A percentile compares a stretch with the other conserved stretches of the same genome.
Conservation (phyloP, 108 stramenopile genomes). For the Nannochloropsis oceanica region DNA sequence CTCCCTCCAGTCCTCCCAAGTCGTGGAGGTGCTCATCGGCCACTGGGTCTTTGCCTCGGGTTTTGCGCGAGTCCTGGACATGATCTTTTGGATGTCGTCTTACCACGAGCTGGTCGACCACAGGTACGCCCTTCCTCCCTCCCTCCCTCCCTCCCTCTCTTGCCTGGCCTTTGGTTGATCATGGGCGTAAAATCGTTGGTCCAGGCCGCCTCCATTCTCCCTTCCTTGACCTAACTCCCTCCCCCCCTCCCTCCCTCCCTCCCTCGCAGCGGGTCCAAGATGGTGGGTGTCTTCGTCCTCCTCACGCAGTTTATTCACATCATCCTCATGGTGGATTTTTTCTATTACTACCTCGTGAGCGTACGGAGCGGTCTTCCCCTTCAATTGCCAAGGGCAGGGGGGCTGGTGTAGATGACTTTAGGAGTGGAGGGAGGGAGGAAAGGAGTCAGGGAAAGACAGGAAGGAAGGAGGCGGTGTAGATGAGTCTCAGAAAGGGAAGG, state of each 20-base stretch:
- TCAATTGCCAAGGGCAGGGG: background rate
- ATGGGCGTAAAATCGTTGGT: no score
- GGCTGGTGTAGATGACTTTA: background rate
- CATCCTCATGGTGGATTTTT: slow-evolving; percentile 89
- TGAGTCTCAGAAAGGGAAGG: no score
- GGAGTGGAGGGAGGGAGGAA: background rate
- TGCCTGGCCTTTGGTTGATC: background rate
- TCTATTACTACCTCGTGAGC: slow-evolving; percentile 79
- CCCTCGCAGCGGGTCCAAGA: slow-evolving; percentile 47
- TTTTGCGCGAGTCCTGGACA: slow-evolving; percentile 81
- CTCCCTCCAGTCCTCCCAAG: background rate
- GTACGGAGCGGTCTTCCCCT: background rate
- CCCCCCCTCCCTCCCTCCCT: background rate
- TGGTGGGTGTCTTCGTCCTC: slow-evolving; percentile 88
- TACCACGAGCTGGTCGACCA: slow-evolving; percentile 85
- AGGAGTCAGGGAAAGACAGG: background rate
- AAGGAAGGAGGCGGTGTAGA: no score
- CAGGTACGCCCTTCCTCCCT: background rate
- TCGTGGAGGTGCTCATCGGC: slow-evolving; percentile 60
- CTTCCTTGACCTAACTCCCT: background rate
- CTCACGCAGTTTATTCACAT: slow-evolving; percentile 87
- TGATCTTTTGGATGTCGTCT: slow-evolving; percentile 90
- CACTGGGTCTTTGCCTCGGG: slow-evolving; percentile 86
- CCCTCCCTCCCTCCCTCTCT: background rate
- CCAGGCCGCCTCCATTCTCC: background rate